Evolutionary conservation across 768 basidiomycete genomes (phyloP).

Genomic region (Panaeolus papilionaceus): DNA sequence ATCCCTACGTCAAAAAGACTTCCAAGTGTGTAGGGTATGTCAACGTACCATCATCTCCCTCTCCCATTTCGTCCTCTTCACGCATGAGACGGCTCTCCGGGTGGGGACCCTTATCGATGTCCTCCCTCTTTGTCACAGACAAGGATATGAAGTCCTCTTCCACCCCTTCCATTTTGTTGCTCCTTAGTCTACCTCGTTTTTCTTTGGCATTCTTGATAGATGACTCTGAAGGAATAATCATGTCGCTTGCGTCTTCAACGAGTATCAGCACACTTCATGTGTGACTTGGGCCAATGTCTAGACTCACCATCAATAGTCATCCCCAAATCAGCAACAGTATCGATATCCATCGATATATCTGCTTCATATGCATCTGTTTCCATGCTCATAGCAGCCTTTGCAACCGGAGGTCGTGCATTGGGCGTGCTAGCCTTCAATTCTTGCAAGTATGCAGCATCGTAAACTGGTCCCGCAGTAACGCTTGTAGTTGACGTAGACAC

Average conservation of each 20-base stretch:
- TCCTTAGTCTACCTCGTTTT: slow-evolving; percentile 71
- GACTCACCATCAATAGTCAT: slow-evolving; percentile 36
- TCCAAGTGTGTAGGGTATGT: neutral
- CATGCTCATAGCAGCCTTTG: slow-evolving; percentile 20
- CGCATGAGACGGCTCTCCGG: slow-evolving; percentile 83
- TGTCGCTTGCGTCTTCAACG: slow-evolving; percentile 41
- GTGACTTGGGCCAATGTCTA: neutral
- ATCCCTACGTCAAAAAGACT: slow-evolving; percentile 9
- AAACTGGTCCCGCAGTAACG: slow-evolving; percentile 63
- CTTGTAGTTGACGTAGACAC: slow-evolving; percentile 57
- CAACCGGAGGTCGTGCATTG: slow-evolving; percentile 51
- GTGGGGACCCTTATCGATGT: slow-evolving; percentile 73
- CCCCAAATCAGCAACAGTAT: slow-evolving; percentile 43
- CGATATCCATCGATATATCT: slow-evolving; percentile 55
- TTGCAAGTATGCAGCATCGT: slow-evolving; percentile 75
- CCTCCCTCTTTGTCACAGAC: slow-evolving; percentile 62
- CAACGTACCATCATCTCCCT: slow-evolving; percentile 82
- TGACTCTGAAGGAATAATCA: slow-evolving; percentile 68
- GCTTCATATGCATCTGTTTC: slow-evolving; percentile 51
- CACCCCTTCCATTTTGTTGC: slow-evolving; percentile 42
- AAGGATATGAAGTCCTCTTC: slow-evolving; percentile 83
- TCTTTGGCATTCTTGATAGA: slow-evolving; percentile 78
- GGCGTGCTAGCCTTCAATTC: slow-evolving; percentile 83
- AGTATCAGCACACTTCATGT: neutral
- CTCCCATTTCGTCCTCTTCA: slow-evolving; percentile 89